phyloP scores from a whole-genome alignment of 176 grass and related monocot genomes.

The Secale cereale region DNA sequence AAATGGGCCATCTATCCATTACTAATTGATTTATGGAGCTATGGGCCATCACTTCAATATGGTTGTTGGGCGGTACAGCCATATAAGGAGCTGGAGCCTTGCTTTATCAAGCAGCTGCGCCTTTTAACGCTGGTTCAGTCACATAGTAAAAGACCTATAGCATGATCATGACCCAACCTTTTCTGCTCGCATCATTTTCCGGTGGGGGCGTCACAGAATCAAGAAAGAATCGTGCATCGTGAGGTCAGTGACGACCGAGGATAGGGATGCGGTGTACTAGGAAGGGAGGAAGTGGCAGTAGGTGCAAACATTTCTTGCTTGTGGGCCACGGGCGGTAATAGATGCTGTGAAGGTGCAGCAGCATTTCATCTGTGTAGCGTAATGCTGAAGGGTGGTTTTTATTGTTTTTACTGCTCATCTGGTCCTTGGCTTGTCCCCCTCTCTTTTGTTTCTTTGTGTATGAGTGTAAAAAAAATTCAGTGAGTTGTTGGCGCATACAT shows the following conservation, averaged over 20 bases:
- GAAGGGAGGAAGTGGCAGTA: not conserved
- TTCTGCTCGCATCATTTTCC: constrained; percentile 28
- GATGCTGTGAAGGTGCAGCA: too few relatives aligned
- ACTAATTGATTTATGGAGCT: not conserved
- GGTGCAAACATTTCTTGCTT: constrained; percentile 34
- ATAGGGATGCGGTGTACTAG: constrained; percentile 9
- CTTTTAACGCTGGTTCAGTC: not conserved
- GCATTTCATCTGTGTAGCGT: not conserved
- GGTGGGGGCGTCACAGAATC: constrained; percentile 5
- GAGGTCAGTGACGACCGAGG: constrained; percentile 14
- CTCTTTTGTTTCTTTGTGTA: not conserved
- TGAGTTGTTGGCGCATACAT: not conserved
- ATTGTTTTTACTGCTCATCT: not conserved
- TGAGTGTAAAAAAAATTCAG: not conserved
- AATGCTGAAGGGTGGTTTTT: not conserved
- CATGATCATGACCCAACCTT: constrained; percentile 14
- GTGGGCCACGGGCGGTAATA: not conserved
- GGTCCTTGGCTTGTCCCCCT: not conserved
- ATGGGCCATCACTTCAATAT: not conserved
- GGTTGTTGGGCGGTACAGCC: constrained; percentile 12
- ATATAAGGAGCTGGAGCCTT: not conserved
- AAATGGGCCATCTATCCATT: constrained; percentile 2
- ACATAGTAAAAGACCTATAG: not conserved
- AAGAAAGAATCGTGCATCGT: constrained; percentile 21
- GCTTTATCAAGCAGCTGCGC: not conserved